These are phyloP conservation scores for Globisporangium splendens DNA, from an alignment of 352 stramenopile species.

Conservation along the genomic window DNA sequence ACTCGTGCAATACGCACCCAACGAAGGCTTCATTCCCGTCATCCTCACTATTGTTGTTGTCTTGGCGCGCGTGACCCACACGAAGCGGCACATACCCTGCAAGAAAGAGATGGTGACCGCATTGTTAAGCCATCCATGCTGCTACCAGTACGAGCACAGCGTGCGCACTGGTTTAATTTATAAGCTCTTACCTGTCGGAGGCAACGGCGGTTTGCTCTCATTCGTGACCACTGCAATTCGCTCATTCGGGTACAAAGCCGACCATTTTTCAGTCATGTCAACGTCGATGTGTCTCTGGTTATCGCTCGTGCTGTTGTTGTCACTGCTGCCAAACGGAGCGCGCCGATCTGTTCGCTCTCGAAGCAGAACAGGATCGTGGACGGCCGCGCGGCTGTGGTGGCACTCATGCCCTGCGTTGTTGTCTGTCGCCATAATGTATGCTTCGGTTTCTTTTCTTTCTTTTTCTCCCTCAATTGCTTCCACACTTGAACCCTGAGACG, in stretches of 20 bases:
- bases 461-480: neutral
- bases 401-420: neutral
- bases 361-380: neutral
- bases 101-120: neutral
- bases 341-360: neutral
- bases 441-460: neutral
- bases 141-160: neutral
- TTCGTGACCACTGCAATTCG: conserved; percentile 57
- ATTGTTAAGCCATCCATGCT: neutral
- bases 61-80: conserved; percentile 31
- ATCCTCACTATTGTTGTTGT: conserved; percentile 14
- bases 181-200: conserved; percentile 34
- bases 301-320: neutral
- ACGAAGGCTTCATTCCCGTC: conserved; percentile 22
- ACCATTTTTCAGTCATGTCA: conserved; percentile 42
- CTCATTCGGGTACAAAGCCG: conserved; percentile 48
- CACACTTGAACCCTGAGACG: too few relatives aligned
- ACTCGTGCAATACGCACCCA: conserved; percentile 21
- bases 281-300: conserved; percentile 8
- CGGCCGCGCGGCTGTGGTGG: neutral
- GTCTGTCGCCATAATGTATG: neutral
- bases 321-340: neutral
- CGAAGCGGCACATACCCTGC: conserved; percentile 60
- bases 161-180: neutral
- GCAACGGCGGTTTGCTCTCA: conserved; percentile 45